Base-by-base conservation (phyloP, 768 basidiomycete genomes). In the Strobilomyces confusus region DNA sequence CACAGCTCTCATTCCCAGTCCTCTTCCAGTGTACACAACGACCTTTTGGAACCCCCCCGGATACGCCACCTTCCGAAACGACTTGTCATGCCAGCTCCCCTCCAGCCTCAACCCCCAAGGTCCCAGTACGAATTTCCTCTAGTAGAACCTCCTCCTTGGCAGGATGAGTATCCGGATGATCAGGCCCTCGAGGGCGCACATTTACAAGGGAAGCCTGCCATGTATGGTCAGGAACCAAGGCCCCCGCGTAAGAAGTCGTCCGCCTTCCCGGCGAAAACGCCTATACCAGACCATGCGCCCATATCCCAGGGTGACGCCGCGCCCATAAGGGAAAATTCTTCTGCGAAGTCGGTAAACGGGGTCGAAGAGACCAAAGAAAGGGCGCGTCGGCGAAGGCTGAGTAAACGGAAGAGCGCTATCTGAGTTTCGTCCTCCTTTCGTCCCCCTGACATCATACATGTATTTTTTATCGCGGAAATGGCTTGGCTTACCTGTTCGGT, bases 11-110 rank as follows among this genome's bases (percentile, higher is more conserved):
- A 42, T 42, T 43, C 42, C 3, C 63, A 44, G 38, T 29, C 60
- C 33, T 26, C 54, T 25, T 52, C 51, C 37, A 22, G 30, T 44
- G 11, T 45, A 17, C 63, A 57, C 34, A 45, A 52, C 36, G 49
- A 47, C 19, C 33, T 50, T 33, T 40, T 47, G 22, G 62, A 59
- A 25, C 56, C 56, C 6, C 59, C 48, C 17, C 68, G 66, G 48
- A 56, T 51, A 22, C 68, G 59, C 37, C 71, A 83, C 66, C 61
- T 83, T 40, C 87, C 87, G 4, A 85, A 80, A 64, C 79, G 74
- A 44, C 80, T 89, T 25, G 81, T 89, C 40, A 89, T 89, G 87
- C 87, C 87, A 43, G 69, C 83, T 4, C 87, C 83, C 15, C 75
- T 89, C 36, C 81, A 82, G 62, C 69, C 68, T 54, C 63, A 64